Conservation (phyloP, 192 early-diverging fungal genomes). For the Gonapodya prolifera region DNA sequence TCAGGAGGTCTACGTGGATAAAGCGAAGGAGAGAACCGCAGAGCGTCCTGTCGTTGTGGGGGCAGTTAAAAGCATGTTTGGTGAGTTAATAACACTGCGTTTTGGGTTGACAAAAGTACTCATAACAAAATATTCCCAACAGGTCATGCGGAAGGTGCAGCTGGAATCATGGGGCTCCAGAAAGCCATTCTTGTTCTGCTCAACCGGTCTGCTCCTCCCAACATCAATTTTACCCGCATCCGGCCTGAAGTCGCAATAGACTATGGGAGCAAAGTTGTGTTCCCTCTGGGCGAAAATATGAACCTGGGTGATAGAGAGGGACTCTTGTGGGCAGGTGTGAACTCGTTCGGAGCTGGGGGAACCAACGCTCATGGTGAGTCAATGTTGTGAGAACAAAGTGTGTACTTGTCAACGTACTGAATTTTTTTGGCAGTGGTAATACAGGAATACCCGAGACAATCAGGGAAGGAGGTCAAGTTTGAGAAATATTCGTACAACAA, state of each 20-base stretch:
- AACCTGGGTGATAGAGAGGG: background rate
- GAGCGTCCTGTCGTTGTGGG: background rate
- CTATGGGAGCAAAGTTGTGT: background rate
- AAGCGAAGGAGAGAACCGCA: background rate
- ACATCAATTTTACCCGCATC: background rate
- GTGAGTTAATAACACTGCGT: background rate
- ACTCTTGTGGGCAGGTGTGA: background rate
- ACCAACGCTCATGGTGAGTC: background rate
- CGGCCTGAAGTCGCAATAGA: background rate
- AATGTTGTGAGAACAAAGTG: too few relatives aligned
- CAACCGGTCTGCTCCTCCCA: background rate
- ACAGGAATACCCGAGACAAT: background rate
- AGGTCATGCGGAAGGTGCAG: conserved; percentile 1
- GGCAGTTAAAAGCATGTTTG: conserved; percentile 1
- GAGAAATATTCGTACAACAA: background rate
- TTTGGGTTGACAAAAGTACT: too few relatives aligned
- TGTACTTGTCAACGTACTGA: too few relatives aligned
- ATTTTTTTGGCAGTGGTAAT: background rate
- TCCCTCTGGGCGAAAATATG: background rate
- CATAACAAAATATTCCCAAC: background rate
- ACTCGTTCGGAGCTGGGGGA: conserved; percentile 5
- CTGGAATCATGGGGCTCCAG: background rate
- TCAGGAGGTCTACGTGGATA: background rate
- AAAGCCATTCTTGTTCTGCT: background rate
- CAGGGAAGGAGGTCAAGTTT: background rate